Percentiles rank a stretch among this genome's conserved stretches.
Conservation (phyloP, 1,284 basidiomycete genomes). For the Baeospora myosura region DNA sequence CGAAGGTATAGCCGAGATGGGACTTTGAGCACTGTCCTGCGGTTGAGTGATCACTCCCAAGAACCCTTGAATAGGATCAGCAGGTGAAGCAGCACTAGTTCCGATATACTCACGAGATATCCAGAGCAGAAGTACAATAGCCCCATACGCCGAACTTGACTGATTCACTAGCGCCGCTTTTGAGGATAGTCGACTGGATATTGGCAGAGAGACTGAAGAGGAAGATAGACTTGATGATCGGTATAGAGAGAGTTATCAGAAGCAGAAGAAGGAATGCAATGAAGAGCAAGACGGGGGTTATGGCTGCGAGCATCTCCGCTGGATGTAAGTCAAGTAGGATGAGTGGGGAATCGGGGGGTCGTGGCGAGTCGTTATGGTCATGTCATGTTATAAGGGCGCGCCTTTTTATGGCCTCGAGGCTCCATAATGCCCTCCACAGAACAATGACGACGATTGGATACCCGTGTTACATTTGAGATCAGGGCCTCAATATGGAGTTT, state of each 20-base stretch:
- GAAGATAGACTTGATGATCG: conserved; percentile 49
- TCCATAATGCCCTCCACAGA: no score
- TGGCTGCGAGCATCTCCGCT: conserved; percentile 26
- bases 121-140: conserved; percentile 44
- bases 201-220: conserved; percentile 40
- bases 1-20: conserved; percentile 46
- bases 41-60: conserved; percentile 29
- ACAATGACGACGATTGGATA: no score
- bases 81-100: conserved; percentile 14
- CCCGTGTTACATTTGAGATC: no score
- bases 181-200: conserved; percentile 25
- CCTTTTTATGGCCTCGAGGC: no score
- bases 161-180: conserved; percentile 28
- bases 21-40: conserved; percentile 34
- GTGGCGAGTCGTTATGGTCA: no score
- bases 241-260: conserved; percentile 49
- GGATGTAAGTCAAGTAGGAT: no score
- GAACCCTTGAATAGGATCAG: conserved; percentile 26
- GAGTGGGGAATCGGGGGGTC: no score
- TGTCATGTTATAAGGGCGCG: no score
- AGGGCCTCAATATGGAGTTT: no score
- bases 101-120: conserved; percentile 33
- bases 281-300: conserved; percentile 38
- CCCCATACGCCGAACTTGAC: conserved; percentile 54
- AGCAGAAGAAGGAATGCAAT: conserved; percentile 48